A percentile compares a stretch with the other conserved stretches of the same genome.
Conservation (phyloP, 768 basidiomycete species). For the Podaxis carcinomalis region DNA sequence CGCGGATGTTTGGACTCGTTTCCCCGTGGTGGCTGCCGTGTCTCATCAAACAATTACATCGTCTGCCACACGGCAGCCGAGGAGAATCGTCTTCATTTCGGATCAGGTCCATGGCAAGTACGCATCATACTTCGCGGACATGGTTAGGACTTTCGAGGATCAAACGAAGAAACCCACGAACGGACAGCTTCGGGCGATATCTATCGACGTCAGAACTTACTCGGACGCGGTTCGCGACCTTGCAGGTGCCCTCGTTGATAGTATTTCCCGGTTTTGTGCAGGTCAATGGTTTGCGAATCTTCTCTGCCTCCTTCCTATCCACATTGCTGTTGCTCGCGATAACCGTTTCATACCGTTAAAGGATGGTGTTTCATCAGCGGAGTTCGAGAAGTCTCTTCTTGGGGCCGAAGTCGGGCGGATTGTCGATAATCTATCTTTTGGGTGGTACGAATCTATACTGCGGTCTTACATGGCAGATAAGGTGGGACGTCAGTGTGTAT, state of each 20-base stretch:
- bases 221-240: neutral
- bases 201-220: constrained; percentile 19
- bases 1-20: constrained; percentile 55
- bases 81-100: constrained; percentile 40
- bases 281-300: constrained; percentile 65
- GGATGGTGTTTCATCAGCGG: constrained; percentile 44
- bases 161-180: constrained; percentile 49
- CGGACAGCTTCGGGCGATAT: constrained; percentile 34
- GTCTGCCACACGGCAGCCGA: constrained; percentile 25
- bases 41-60: constrained; percentile 35
- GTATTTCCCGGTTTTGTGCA: constrained; percentile 32
- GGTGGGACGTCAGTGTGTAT: constrained; percentile 21
- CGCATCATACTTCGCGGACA: constrained; percentile 36
- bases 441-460: constrained; percentile 65
- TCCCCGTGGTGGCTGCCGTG: constrained; percentile 53
- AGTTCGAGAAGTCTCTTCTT: constrained; percentile 47
- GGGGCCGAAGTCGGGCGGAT: constrained; percentile 58
- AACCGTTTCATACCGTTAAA: constrained; percentile 61
- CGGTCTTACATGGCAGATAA: constrained; percentile 58
- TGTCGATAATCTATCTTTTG: constrained; percentile 50
- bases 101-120: constrained; percentile 25
- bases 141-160: constrained; percentile 44
- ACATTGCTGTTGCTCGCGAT: constrained; percentile 54
- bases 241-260: neutral
- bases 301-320: constrained; percentile 60